These are phyloP conservation scores for Dioscorea cayenensis DNA, from an alignment of 116 monocot species.

Conservation along the genomic window DNA sequence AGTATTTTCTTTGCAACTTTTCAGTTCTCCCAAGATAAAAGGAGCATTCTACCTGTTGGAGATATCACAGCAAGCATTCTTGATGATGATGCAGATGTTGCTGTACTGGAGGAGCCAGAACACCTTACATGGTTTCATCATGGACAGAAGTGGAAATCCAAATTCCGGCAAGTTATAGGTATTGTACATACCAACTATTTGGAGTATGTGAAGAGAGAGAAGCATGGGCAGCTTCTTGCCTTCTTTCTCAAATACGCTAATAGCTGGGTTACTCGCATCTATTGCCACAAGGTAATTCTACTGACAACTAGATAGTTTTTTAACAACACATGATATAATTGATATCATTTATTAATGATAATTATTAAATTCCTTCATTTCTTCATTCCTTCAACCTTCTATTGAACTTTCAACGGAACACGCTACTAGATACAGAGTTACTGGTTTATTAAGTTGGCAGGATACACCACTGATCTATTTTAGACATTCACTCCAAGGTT, in stretches of 20 bases:
- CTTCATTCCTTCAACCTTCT: not conserved
- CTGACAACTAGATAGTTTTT: not conserved
- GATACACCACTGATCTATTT: not conserved
- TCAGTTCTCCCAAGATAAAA: constrained; percentile 63
- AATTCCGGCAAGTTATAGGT: constrained; percentile 76
- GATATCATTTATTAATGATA: not conserved
- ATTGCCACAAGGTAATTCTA: constrained; percentile 74
- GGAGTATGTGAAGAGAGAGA: constrained; percentile 89
- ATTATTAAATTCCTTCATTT: not conserved
- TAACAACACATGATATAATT: not conserved
- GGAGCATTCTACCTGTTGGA: constrained; percentile 84
- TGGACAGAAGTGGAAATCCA: constrained; percentile 82
- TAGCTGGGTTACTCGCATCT: constrained; percentile 74
- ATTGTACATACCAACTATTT: constrained; percentile 93
- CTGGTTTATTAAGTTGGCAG: not conserved
- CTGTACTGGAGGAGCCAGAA: constrained; percentile 92
- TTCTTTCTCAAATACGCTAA: constrained; percentile 66
- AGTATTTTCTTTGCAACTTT: not conserved
- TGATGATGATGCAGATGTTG: constrained; percentile 76
- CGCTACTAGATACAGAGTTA: not conserved
- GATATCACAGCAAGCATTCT: constrained; percentile 67
- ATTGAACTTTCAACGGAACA: not conserved
- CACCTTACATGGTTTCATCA: constrained; percentile 99
- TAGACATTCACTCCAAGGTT: not conserved
- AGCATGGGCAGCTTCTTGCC: constrained; percentile 49